Percentiles rank a stretch among this genome's conserved stretches.
Evolutionary conservation across 2,329 filamentous ascomycete species (phyloP).

Genomic region (Epichloe amarillans): DNA sequence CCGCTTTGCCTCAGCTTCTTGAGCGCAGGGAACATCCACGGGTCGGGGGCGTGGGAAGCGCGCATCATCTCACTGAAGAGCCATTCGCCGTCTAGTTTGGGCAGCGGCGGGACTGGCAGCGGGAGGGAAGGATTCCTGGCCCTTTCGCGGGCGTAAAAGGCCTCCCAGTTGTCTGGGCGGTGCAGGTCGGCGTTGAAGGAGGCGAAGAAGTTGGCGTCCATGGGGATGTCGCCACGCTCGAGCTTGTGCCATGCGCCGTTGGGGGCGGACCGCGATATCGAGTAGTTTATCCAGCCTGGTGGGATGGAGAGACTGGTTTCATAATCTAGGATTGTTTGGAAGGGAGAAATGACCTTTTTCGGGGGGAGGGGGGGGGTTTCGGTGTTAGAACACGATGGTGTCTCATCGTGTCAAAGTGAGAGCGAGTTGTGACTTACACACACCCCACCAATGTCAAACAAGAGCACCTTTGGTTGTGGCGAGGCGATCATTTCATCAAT

Average conservation of each 20-base stretch:
- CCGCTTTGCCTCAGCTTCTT: conserved; percentile 50
- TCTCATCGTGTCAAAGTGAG: background rate
- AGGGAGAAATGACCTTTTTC: conserved; percentile 69
- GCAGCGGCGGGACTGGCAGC: conserved; percentile 44
- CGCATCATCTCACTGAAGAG: conserved; percentile 92
- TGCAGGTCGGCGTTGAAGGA: conserved; percentile 66
- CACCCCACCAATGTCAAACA: conserved; percentile 95
- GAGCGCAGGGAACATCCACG: conserved; percentile 78
- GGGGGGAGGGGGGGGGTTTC: background rate
- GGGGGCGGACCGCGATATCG: conserved; percentile 66
- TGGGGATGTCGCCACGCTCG: conserved; percentile 67
- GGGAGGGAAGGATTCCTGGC: conserved; percentile 27
- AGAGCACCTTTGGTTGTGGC: conserved; percentile 54
- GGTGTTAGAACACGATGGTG: background rate
- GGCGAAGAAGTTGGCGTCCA: conserved; percentile 63
- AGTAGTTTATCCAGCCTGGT: conserved; percentile 80
- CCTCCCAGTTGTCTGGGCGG: conserved; percentile 51
- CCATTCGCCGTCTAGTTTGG: conserved; percentile 60
- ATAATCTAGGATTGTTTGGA: conserved; percentile 87
- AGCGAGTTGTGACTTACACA: conserved; percentile 54
- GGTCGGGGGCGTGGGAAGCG: conserved; percentile 55
- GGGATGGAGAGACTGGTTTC: conserved; percentile 66
- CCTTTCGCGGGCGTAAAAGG: conserved; percentile 40
- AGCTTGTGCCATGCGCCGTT: conserved; percentile 78
- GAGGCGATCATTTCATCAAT: conserved; percentile 27